A percentile compares a stretch with the other conserved stretches of the same genome.
phyloP scores from a whole-genome alignment of 2,329 filamentous ascomycete genomes.

The Trichoderma sp. region DNA sequence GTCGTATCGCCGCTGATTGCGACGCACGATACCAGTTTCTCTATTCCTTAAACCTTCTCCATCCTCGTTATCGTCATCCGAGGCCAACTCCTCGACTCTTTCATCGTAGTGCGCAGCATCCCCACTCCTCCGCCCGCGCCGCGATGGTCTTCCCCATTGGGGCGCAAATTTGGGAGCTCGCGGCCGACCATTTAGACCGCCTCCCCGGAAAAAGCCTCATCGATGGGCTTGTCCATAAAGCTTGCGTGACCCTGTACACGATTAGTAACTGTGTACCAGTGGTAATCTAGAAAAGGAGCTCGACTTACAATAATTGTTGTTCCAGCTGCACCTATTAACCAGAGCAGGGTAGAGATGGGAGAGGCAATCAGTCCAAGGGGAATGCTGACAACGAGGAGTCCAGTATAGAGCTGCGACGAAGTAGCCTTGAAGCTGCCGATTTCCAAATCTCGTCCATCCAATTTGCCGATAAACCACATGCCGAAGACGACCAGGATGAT shows the following conservation, averaged over 20 bases:
- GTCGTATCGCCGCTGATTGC: conserved; percentile 39
- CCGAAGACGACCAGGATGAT: conserved; percentile 85
- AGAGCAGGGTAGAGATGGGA: conserved; percentile 82
- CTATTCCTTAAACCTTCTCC: conserved; percentile 58
- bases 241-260: conserved; percentile 74
- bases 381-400: conserved; percentile 78
- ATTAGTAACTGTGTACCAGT: not conserved
- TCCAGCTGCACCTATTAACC: conserved; percentile 94
- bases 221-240: conserved; percentile 97
- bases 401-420: conserved; percentile 92
- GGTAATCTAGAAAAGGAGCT: not conserved
- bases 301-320: conserved; percentile 71
- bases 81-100: conserved; percentile 70
- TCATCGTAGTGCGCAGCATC: conserved; percentile 46
- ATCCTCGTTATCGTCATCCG: conserved; percentile 62
- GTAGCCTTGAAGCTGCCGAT: conserved; percentile 81
- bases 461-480: conserved; percentile 88
- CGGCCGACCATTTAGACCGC: conserved; percentile 99
- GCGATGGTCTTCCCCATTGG: conserved; percentile 99
- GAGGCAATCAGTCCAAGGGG: conserved; percentile 85
- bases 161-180: conserved; percentile 94
- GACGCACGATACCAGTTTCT: conserved; percentile 45
- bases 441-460: conserved; percentile 86
- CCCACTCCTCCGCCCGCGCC: conserved; percentile 71
- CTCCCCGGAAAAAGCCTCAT: conserved; percentile 99